Evolutionary conservation across 2,329 filamentous ascomycete genomes (phyloP).

Genomic region (Cryphonectria radicalis): DNA sequence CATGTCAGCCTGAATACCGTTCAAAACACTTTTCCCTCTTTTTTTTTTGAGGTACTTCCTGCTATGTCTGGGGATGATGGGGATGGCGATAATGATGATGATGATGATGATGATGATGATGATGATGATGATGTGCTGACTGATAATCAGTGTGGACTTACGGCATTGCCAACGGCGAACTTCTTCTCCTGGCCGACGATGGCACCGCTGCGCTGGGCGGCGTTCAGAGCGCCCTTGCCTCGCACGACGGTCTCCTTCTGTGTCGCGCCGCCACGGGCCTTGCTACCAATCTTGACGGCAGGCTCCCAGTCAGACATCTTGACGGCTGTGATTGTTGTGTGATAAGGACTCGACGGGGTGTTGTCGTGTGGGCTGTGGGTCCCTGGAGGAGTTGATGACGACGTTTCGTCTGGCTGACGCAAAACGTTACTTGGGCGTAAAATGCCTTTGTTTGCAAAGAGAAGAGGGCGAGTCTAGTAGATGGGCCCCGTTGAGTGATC

Average conservation of each 20-base stretch:
- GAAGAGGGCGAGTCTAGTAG: neutral
- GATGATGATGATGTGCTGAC: neutral
- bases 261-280: conserved; percentile 67
- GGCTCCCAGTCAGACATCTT: conserved; percentile 81
- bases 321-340: conserved; percentile 47
- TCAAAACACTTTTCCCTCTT: neutral
- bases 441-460: neutral
- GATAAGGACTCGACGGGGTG: conserved; percentile 14
- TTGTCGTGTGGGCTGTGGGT: conserved; percentile 25
- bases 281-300: conserved; percentile 93
- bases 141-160: conserved; percentile 50
- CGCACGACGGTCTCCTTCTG: conserved; percentile 87
- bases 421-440: neutral
- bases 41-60: too few species aligned
- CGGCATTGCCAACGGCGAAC: conserved; percentile 73
- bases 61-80: too few species aligned
- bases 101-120: conserved; percentile 3
- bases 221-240: conserved; percentile 83
- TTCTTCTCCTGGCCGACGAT: conserved; percentile 93
- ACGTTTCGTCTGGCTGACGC: conserved; percentile 30
- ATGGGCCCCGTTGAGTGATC: neutral
- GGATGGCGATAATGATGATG: neutral
- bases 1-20: neutral
- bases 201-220: conserved; percentile 79
- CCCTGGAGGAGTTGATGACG: conserved; percentile 26